A percentile compares a stretch with the other conserved stretches of the same genome.
Conservation (phyloP, 108 stramenopile genomes). For the Mayamaea pseudoterrestris region DNA sequence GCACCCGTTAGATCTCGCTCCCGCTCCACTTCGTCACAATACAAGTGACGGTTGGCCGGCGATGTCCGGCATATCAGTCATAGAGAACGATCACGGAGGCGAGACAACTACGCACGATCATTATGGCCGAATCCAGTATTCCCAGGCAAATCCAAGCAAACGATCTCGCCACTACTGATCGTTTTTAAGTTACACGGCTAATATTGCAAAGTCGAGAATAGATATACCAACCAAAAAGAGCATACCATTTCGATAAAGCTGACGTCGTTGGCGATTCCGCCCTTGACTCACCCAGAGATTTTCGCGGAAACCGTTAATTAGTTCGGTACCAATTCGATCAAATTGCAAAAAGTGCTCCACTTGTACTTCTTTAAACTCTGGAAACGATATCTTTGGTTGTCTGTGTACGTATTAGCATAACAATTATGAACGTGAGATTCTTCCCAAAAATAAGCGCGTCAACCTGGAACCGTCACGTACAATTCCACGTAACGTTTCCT, state of each 20-base stretch:
- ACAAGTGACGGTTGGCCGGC: no score
- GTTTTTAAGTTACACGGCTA: constrained; percentile 1
- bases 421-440: constrained; percentile 88
- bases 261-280: constrained; percentile 51
- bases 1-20: no score
- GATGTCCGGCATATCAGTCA: no score
- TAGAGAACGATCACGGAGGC: no score
- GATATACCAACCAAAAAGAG: constrained; percentile 64
- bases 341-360: constrained; percentile 63
- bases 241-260: constrained; percentile 47
- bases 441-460: no score
- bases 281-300: constrained; percentile 77
- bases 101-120: constrained; percentile 3
- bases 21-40: no score
- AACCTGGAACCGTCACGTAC: constrained; percentile 71
- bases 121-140: constrained; percentile 2
- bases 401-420: no score
- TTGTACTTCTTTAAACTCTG: constrained; percentile 35
- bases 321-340: constrained; percentile 63
- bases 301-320: constrained; percentile 62
- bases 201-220: constrained; percentile 46
- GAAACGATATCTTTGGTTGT: constrained; percentile 31
- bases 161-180: not conserved
- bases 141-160: not conserved
- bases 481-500: constrained; percentile 84